Evolutionary conservation across 2,329 filamentous ascomycete genomes (phyloP).

Genomic region (Xylaria sp.): DNA sequence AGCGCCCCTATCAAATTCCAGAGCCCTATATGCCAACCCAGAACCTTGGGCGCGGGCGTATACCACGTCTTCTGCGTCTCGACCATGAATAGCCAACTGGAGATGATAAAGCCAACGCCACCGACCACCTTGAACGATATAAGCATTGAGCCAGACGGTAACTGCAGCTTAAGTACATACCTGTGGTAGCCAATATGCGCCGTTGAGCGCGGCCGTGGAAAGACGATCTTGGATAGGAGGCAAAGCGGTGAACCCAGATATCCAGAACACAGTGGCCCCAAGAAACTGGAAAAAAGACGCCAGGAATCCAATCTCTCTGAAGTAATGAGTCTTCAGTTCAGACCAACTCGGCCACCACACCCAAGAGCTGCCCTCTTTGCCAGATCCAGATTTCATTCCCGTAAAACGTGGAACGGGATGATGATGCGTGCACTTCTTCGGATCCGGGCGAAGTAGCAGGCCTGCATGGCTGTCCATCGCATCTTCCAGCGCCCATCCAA

Average conservation of each 20-base stretch:
- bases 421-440: conserved; percentile 30
- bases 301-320: conserved; percentile 34
- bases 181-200: conserved; percentile 34
- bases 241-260: conserved; percentile 33
- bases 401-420: conserved; percentile 17
- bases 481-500: conserved; percentile 36
- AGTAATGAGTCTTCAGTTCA: conserved; percentile 33
- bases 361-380: conserved; percentile 22
- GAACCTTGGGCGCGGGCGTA: conserved; percentile 18
- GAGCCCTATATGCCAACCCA: conserved; percentile 36
- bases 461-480: conserved; percentile 17
- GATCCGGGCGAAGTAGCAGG: conserved; percentile 22
- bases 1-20: conserved; percentile 34
- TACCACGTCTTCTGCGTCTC: conserved; percentile 36
- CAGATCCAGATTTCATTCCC: background rate
- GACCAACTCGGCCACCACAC: conserved; percentile 33
- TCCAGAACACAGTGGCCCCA: conserved; percentile 37
- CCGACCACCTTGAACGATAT: conserved; percentile 27
- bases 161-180: conserved; percentile 10
- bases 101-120: conserved; percentile 32
- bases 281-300: conserved; percentile 31
- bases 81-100: conserved; percentile 31
- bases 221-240: conserved; percentile 28
- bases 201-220: conserved; percentile 19
- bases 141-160: conserved; percentile 1